Evolutionary conservation across 306 rosid species (phyloP), one percentile per base, ranked within the genome.

Genomic region (Hippophae rhamnoides): DNA sequence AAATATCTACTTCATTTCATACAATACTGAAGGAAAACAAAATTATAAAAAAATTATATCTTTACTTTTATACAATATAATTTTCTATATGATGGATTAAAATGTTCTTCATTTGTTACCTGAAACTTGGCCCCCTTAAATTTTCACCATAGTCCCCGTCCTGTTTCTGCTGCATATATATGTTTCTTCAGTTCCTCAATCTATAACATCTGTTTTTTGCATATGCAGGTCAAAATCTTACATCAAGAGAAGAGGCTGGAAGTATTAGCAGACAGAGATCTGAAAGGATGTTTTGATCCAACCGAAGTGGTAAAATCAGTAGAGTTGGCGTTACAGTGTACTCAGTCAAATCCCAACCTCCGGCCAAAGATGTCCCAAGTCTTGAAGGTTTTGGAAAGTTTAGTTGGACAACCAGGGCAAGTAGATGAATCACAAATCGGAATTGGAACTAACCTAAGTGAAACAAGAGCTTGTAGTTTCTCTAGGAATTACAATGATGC

Each of bases 301-400:
- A 49, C 66, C 5, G 95, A 85, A 73, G 77, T 92, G 13, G 90
- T 81, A 64, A 79, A 76, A 53, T 80, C 82, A 1, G 90, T 70
- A 13, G 96, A 80, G 63, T 66, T 88, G 67, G 86, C 95, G 65
- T 71, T 86, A 38, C 90, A 78, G 55, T 88, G 99, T 51, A 82
- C 95, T 69, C 96, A 80, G 57, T 76, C 96, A 1, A 79, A 78
- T 76, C 97, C 99, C 27, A 81, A 66, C 47, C 84, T 86, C 66
- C 77, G 95, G 66, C 96, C 96, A 0, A 92, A 84, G 81, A 88
- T 92, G 95, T 88, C 90, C 0, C 87, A 82, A 46, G 77, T 78
- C 67, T 63, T 92, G 75, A 85, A 84, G 84, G 63, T 83, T 65
- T 74, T 88, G 63, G 95, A 92, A 82, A 77, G 88, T 51, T 76